Conservation (phyloP, 192 early-diverging fungal species). For the Entomortierella beljakovae region DNA sequence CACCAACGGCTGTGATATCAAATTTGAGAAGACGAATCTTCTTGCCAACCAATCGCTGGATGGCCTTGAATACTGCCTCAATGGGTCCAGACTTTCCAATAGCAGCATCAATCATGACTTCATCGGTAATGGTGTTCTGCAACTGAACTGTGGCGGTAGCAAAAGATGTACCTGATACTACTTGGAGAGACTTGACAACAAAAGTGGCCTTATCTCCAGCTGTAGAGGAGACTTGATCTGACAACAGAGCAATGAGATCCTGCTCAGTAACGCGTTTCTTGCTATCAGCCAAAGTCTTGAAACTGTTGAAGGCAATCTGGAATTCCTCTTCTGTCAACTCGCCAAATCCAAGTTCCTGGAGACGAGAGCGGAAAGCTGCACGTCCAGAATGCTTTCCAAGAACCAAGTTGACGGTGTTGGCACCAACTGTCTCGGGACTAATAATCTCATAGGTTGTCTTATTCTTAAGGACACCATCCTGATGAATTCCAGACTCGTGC, state of each 20-base stretch:
- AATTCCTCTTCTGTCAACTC: conserved; percentile 70
- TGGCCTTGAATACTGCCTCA: conserved; percentile 89
- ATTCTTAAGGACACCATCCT: conserved; percentile 98
- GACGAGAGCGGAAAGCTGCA: conserved; percentile 87
- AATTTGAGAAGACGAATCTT: conserved; percentile 84
- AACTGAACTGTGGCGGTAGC: conserved; percentile 87
- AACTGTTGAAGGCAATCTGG: conserved; percentile 85
- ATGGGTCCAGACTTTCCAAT: conserved; percentile 86
- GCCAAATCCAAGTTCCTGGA: conserved; percentile 81
- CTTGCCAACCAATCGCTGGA: conserved; percentile 85
- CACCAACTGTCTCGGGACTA: conserved; percentile 90
- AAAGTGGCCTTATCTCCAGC: conserved; percentile 63
- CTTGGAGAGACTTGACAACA: conserved; percentile 78
- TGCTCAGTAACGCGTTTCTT: conserved; percentile 90
- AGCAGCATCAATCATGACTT: conserved; percentile 77
- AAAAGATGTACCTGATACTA: conserved; percentile 81
- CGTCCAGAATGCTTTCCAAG: conserved; percentile 98
- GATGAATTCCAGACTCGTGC: conserved; percentile 98
- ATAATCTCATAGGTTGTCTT: conserved; percentile 98
- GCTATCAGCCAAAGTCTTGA: conserved; percentile 95
- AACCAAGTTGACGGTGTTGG: conserved; percentile 85
- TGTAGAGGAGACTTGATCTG: conserved; percentile 70
- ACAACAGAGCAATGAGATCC: conserved; percentile 88
- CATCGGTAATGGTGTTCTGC: conserved; percentile 62
- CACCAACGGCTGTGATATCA: conserved; percentile 88